These are phyloP conservation scores for Miscanthus lutarioriparius DNA, from an alignment of 176 grass and related monocot species.

Conservation along the genomic window DNA sequence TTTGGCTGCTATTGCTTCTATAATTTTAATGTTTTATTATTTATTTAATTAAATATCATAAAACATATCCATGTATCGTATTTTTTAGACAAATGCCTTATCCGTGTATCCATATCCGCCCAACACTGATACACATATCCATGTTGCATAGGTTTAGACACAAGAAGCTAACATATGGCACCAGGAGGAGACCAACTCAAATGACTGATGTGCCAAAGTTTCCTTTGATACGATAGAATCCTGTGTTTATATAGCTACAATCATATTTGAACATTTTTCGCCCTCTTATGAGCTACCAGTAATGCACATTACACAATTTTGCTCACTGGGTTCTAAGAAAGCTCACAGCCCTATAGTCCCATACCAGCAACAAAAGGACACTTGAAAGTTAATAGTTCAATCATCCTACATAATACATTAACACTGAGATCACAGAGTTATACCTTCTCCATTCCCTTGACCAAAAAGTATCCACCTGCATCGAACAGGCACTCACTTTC, in stretches of 20 bases:
- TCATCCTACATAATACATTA: background rate
- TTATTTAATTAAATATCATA: background rate
- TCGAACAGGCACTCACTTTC: slow-evolving; percentile 89
- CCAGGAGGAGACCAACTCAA: background rate
- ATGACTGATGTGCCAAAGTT: background rate
- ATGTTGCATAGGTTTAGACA: background rate
- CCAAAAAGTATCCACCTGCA: slow-evolving; percentile 95
- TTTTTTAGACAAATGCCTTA: background rate
- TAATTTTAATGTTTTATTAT: background rate
- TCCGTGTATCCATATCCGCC: no score
- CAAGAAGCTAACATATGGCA: background rate
- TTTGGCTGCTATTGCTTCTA: background rate
- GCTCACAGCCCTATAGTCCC: background rate
- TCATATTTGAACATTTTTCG: background rate
- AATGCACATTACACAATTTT: background rate
- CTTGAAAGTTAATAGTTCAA: slow-evolving; percentile 9
- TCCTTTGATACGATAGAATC: background rate
- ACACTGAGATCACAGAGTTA: slow-evolving; percentile 19
- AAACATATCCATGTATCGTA: background rate
- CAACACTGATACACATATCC: background rate
- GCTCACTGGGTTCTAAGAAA: background rate
- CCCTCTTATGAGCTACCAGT: slow-evolving; percentile 6
- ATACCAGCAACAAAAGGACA: slow-evolving; percentile 4
- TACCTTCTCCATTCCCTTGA: slow-evolving; percentile 99
- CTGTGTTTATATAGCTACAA: background rate